Base-by-base conservation (phyloP, 306 rosid species). In the Cicer chorassanicum region DNA sequence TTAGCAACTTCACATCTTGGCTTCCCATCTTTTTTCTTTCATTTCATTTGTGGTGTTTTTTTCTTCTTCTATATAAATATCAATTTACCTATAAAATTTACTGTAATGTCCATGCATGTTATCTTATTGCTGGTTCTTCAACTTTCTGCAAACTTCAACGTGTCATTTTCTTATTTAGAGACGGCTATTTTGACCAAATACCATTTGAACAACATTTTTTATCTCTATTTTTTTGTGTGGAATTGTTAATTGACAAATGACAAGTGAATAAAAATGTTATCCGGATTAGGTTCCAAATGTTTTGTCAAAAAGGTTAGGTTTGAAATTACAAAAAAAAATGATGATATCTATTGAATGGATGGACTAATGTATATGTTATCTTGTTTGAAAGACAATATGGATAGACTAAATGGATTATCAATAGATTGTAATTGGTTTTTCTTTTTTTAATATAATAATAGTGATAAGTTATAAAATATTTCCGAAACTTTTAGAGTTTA, bases 1-100 rank as follows among this genome's bases (percentile, higher is more conserved):
- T 76, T 6, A 81, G 0, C 36, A 84, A 5, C 78, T 81, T 73
- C 55, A 84, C 83, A 5, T 81, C 80, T 51, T 62, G 4, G 9
- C 66, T 44, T 55, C 72, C 84, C 87, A 75, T 79, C 0, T 9
- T 78, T 29, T 40, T 40, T 40, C 1, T 40, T 50, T 24, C 4
- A 12, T 40, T 46, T 46, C n/a, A 6, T 34, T 29, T 9, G 5
- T 49, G 6, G 13, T n/a, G 3, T 8, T 4, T 8, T 9, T 46
- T 24, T 15, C 3, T 24, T 24, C 16, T 73, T 60, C 8, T 46
- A 24, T 45, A 1, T 45, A 3, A 12, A 38, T 9, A 18, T 7
- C 1, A 29, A 29, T 3, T 3, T 29, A 29, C 34, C 34, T 29
- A 29, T 29, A 0, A 29, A 3, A 29, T 29, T 29, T 29, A 29